A percentile compares a stretch with the other conserved stretches of the same genome.
These are phyloP conservation scores for Irpex sp. DNA, from an alignment of 1,284 basidiomycete genomes.

Conservation along the genomic window DNA sequence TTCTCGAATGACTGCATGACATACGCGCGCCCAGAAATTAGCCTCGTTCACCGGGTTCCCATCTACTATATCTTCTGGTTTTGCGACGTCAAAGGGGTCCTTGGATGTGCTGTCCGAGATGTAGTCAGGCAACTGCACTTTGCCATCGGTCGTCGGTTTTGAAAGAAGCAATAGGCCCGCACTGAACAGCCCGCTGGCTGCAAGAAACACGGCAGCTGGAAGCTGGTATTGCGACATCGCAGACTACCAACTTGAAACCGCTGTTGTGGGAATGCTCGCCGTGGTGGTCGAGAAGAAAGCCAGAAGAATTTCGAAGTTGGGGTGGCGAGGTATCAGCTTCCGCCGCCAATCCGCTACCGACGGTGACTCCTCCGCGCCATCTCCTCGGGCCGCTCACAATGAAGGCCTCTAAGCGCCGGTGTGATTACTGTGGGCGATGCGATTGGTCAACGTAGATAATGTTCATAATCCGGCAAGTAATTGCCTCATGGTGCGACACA, in stretches of 20 bases:
- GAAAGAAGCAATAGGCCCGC: constrained; percentile 38
- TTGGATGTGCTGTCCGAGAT: constrained; percentile 31
- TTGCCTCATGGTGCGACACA: too few relatives aligned
- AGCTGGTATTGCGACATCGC: constrained; percentile 62
- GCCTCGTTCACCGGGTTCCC: constrained; percentile 73
- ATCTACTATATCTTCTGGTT: constrained; percentile 66
- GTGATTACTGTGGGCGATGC: neutral
- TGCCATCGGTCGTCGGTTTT: constrained; percentile 38
- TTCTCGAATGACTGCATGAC: constrained; percentile 22
- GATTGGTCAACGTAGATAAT: too few relatives aligned
- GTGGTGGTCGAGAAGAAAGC: neutral
- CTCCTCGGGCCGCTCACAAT: neutral
- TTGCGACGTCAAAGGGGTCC: constrained; percentile 80
- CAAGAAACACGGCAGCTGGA: constrained; percentile 38
- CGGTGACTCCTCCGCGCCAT: neutral
- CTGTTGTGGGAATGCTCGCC: neutral
- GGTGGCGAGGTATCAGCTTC: neutral
- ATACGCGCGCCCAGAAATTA: constrained; percentile 68
- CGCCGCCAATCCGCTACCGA: neutral
- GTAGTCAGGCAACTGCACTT: constrained; percentile 50
- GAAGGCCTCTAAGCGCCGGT: neutral
- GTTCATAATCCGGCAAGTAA: too few relatives aligned
- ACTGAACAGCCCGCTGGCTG: constrained; percentile 32
- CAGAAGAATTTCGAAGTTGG: too few relatives aligned
- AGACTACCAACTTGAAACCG: neutral